phyloP scores from a whole-genome alignment of 2,329 filamentous ascomycete species.

The Stagonosporopsis chrysanthemi region DNA sequence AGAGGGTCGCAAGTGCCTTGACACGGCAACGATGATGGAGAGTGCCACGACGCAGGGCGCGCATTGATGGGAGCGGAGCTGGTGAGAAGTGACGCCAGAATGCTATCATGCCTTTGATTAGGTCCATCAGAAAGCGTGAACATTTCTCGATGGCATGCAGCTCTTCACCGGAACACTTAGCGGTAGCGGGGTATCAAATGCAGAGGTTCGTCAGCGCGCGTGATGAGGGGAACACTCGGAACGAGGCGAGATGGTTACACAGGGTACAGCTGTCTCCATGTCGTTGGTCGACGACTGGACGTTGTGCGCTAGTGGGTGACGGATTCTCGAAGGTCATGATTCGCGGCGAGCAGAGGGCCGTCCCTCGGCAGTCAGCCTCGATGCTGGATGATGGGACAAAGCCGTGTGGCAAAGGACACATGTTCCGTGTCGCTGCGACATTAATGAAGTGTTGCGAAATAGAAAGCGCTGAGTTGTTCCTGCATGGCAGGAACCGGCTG shows the following conservation, averaged over 20 bases:
- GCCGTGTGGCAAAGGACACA: conserved; percentile 38
- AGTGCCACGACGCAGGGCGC: conserved; percentile 15
- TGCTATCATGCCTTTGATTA: not conserved
- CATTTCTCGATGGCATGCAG: conserved; percentile 26
- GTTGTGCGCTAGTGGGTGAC: conserved; percentile 30
- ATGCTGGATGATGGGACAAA: conserved; percentile 20
- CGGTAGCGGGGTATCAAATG: conserved; percentile 28
- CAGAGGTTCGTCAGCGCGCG: conserved; percentile 32
- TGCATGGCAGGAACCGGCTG: conserved; percentile 44
- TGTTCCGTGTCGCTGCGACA: conserved; percentile 38
- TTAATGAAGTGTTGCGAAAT: conserved; percentile 38
- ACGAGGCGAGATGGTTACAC: conserved; percentile 40
- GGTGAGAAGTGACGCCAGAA: conserved; percentile 10
- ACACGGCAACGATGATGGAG: conserved; percentile 22
- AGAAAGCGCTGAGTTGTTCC: conserved; percentile 46
- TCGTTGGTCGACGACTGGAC: conserved; percentile 36
- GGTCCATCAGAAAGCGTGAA: conserved; percentile 7
- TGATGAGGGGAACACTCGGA: conserved; percentile 30
- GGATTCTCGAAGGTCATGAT: conserved; percentile 35
- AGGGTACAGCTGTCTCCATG: conserved; percentile 45
- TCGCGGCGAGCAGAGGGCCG: conserved; percentile 22
- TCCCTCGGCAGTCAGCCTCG: conserved; percentile 30
- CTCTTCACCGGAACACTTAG: conserved; percentile 37
- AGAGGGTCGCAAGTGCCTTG: conserved; percentile 5
- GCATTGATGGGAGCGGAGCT: not conserved